phyloP scores from a whole-genome alignment of 1,284 basidiomycete species.

The Naganishia sp. region DNA sequence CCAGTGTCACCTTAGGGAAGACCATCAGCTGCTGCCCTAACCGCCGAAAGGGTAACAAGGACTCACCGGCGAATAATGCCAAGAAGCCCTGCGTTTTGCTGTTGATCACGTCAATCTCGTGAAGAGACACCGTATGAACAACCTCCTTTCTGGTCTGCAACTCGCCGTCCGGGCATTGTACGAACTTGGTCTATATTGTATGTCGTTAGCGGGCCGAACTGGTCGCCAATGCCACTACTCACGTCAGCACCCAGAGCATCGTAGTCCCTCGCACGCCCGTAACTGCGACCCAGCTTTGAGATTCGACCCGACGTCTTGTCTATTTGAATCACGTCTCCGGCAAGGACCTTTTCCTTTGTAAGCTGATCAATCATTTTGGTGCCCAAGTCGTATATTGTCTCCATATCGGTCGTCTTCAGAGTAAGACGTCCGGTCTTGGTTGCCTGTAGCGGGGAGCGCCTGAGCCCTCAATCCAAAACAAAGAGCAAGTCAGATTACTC shows the following conservation, averaged over 20 bases:
- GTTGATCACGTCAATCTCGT: slow-evolving; percentile 99
- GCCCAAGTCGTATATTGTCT: slow-evolving; percentile 97
- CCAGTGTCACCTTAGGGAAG: slow-evolving; percentile 81
- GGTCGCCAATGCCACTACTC: slow-evolving; percentile 47
- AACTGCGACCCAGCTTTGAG: slow-evolving; percentile 91
- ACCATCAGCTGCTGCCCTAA: background rate
- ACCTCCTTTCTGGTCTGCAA: slow-evolving; percentile 96
- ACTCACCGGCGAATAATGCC: slow-evolving; percentile 66
- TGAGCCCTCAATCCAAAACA: background rate
- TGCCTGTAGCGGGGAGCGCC: slow-evolving; percentile 61
- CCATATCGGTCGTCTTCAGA: slow-evolving; percentile 99
- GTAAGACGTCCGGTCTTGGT: slow-evolving; percentile 98
- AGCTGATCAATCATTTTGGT: slow-evolving; percentile 99
- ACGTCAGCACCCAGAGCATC: slow-evolving; percentile 99
- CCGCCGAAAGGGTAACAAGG: background rate
- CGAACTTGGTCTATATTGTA: slow-evolving; percentile 79
- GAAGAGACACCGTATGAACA: slow-evolving; percentile 92
- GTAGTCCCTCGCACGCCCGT: slow-evolving; percentile 93
- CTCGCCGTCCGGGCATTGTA: slow-evolving; percentile 96
- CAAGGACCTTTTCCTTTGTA: slow-evolving; percentile 94
- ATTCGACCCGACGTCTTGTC: slow-evolving; percentile 98
- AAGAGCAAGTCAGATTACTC: slow-evolving; percentile 49
- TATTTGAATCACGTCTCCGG: slow-evolving; percentile 93
- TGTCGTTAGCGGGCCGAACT: background rate
- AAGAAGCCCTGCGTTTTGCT: slow-evolving; percentile 86